Percentiles rank a stretch among this genome's conserved stretches.
Conservation (phyloP, 179 eudicot genomes). For the Sideroxylon spinosum region DNA sequence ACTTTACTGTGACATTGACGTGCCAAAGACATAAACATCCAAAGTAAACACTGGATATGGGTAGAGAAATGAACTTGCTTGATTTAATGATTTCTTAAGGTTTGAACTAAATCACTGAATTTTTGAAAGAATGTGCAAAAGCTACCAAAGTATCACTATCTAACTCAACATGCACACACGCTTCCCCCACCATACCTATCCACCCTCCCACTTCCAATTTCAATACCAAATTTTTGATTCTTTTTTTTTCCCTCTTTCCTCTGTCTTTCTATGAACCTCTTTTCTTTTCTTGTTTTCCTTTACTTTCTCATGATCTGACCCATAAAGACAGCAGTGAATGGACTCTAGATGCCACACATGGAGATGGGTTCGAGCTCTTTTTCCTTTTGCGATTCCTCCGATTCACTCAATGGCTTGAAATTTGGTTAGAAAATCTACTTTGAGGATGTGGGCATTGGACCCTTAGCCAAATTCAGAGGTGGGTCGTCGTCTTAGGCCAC, state of each 20-base stretch:
- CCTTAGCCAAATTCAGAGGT: constrained; percentile 27
- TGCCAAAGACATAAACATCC: not conserved
- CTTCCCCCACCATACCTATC: too few relatives aligned
- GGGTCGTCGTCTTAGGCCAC: constrained; percentile 23
- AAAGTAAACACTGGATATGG: not conserved
- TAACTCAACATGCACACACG: too few relatives aligned
- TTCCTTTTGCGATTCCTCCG: constrained; percentile 26
- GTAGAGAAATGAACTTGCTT: too few relatives aligned
- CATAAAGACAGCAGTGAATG: not conserved
- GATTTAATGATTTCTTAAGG: too few relatives aligned
- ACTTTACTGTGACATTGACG: too few relatives aligned
- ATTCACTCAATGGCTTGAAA: constrained; percentile 57
- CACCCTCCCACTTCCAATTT: too few relatives aligned
- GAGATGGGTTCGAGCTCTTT: constrained; percentile 47
- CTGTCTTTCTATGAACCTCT: not conserved
- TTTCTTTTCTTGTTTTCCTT: not conserved
- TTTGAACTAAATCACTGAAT: too few relatives aligned
- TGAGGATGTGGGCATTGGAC: constrained; percentile 51
- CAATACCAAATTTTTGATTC: too few relatives aligned
- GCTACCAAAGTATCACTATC: not conserved
- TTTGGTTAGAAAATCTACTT: constrained; percentile 89
- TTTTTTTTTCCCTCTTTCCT: too few relatives aligned
- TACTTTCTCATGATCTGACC: constrained; percentile 18
- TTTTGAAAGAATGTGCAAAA: not conserved
- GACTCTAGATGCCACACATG: constrained; percentile 16